Base-by-base conservation (phyloP, 768 basidiomycete genomes). In the Favolaschia claudopus region DNA sequence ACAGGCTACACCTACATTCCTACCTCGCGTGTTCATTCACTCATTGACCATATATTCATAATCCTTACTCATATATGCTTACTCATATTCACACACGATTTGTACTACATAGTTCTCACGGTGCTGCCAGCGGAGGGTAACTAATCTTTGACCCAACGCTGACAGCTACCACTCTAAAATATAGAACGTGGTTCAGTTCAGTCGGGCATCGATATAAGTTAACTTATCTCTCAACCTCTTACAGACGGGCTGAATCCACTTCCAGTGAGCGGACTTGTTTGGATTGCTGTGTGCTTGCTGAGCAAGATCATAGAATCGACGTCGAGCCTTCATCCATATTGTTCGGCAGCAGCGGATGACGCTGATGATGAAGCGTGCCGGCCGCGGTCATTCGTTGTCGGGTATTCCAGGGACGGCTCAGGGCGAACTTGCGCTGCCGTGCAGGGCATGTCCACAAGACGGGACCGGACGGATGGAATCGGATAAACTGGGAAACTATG, bases 401-500 rank as follows among this genome's bases (percentile, higher is more conserved):
- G 62, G 59, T 1, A 31, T 55, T 3, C 1, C 1, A 0, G 32
- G 34, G 2, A 50, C 51, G 6, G 24, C 1, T 12, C 49, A 20
- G 32, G 58, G 53, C 14, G 44, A 34, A 39, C 47, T 64, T 2
- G 53, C 59, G 14, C 9, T 64, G 8, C 31, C 6, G 3, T 64
- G 62, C 19, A 38, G 43, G 0, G 53, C 53, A 0, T 64, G 62
- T 22, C 62, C 62, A 0, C 46, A 40, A 2, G 53, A 58, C 0
- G 46, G 14, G 1, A 34, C 45, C 58, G 0, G 19, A 24, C 2
- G 51, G 36, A 4, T 64, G 58, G 58, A 25, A 47, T 7, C 7
- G 51, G 25, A 39, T 50, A 5, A 39, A 50, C 10, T 50, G 49
- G 49, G 49, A 38, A 1, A 29, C 19, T 2, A 50, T 50, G 49